Evolutionary conservation across 2,329 filamentous ascomycete species (phyloP), one percentile per base, ranked within the genome.

Genomic region (Colletotrichum agaves): DNA sequence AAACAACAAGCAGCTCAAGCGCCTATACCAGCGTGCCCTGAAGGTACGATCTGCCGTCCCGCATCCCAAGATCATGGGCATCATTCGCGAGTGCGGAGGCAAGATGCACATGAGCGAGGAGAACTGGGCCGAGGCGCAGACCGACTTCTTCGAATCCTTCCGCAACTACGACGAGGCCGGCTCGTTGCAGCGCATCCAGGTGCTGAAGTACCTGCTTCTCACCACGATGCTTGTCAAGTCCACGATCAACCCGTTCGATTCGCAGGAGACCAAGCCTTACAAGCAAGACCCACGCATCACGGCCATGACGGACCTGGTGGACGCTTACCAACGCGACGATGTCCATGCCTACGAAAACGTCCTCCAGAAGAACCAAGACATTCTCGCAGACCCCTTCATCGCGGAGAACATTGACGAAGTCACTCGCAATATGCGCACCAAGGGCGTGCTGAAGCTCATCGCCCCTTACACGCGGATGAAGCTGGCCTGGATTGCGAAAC

Each of bases 101-200:
- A 99, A 99, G 85, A 99, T 99, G 96, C 94, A 98, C 83, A 98
- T 99, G 96, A 96, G 93, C 78, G 96, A 99, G 84, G 96, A 98
- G 82, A 98, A 98, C 78, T 99, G 96, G 96, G 93, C 96, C 78
- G 93, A 94, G 75, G 96, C 96, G 1, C 94, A 98, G 80, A 95
- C 90, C 74, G 96, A 98, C 82, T 99, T 99, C 80, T 98, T 98
- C 79, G 96, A 99, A 79, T 97, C 95, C 1, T 99, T 99, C 84
- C 92, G 94, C 64, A 98, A 98, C 82, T 99, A 98, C 81, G 96
- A 99, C 77, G 96, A 99, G 83, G 96, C 96, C 44, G 96, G 96
- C 50, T 98, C 94, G 27, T 87, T 98, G 74, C 95, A 98, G 79
- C 90, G 96, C 53, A 98, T 98, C 73, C 95, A 98, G 79, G 96